Percentiles rank a stretch among this genome's conserved stretches.
Evolutionary conservation across 768 basidiomycete genomes (phyloP).

Genomic region (Sistotremastrum suecicum): DNA sequence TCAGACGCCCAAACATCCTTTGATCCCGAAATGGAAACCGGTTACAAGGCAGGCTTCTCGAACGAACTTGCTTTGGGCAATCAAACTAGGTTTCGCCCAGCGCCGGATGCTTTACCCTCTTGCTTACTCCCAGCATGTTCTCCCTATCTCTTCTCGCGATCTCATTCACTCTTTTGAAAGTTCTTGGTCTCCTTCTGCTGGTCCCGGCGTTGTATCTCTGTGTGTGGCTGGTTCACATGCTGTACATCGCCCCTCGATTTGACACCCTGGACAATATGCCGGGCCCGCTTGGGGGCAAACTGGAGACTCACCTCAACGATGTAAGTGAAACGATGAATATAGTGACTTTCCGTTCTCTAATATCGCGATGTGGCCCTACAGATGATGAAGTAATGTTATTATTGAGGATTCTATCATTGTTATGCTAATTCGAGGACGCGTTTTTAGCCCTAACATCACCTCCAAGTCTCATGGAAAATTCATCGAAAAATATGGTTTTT

Average conservation of each 20-base stretch:
- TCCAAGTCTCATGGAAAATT: conserved; percentile 28
- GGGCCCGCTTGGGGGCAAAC: conserved; percentile 28
- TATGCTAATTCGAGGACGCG: background rate
- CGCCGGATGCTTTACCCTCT: no score
- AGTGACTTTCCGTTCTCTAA: conserved; percentile 9
- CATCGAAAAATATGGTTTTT: conserved; percentile 32
- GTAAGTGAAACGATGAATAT: conserved; percentile 26
- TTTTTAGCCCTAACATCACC: conserved; percentile 27
- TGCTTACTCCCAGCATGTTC: no score
- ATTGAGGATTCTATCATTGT: background rate
- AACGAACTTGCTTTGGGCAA: no score
- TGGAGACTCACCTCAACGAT: conserved; percentile 30
- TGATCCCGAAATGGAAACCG: no score
- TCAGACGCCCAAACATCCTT: no score
- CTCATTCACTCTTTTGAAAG: conserved; percentile 11
- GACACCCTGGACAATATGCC: conserved; percentile 36
- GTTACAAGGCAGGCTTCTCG: no score
- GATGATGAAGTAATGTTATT: background rate
- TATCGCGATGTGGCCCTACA: background rate
- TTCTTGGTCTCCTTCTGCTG: conserved; percentile 15
- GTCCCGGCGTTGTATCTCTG: conserved; percentile 22
- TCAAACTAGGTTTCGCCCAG: no score
- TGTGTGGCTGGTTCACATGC: conserved; percentile 28
- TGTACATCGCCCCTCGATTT: conserved; percentile 28
- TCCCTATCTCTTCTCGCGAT: no score